Base-by-base conservation (phyloP, 352 stramenopile genomes). In the Phytopythium oedochilum region DNA sequence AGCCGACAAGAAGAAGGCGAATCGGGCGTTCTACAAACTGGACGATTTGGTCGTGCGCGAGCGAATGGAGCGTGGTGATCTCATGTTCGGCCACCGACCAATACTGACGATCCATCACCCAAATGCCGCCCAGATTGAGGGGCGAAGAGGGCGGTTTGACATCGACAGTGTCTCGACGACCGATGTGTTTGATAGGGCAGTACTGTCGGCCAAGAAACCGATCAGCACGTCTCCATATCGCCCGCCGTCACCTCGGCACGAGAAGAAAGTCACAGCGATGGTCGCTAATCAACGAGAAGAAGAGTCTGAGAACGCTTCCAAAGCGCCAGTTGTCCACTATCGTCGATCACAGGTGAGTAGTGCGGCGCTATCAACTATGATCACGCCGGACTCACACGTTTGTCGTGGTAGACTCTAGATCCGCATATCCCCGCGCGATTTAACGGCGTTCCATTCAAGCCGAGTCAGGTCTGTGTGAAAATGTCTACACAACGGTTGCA, bases 361-460 rank as follows among this genome's bases (percentile, higher is more conserved):
- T 14, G 12, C 26, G 28, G 6, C 20, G 28, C 17, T 2, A 4
- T 22, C 2, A 14, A 7, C 10, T 51, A 5, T 38, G 44, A 51
- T 18, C 1, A n/a, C 1, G 44, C 29, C 9, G 29, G 29, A 32
- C 29, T 32, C 29, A 46, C 34, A 6, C 17, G 12, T 55, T 15
- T 53, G 25, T 25, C 23, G 29, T 45, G n/a, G 22, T 49, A 83
- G 73, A 73, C 54, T 1, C 70, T 68, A 11, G 78, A 88, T 32
- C 78, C 75, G 14, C 67, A 86, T 48, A 44, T 88, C 6, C 78
- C 78, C 20, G 78, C 78, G 8, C 61, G 78, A 35, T 86, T 85
- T 60, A 88, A 88, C 28, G 71, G 71, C 26, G 56, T 88, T 29
- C 73, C 78, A n/a, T 88, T 80, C 55, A 75, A 59, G 34, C 61